These are phyloP conservation scores for Rehmannia glutinosa DNA, from an alignment of 257 asterid genomes.

Conservation along the genomic window DNA sequence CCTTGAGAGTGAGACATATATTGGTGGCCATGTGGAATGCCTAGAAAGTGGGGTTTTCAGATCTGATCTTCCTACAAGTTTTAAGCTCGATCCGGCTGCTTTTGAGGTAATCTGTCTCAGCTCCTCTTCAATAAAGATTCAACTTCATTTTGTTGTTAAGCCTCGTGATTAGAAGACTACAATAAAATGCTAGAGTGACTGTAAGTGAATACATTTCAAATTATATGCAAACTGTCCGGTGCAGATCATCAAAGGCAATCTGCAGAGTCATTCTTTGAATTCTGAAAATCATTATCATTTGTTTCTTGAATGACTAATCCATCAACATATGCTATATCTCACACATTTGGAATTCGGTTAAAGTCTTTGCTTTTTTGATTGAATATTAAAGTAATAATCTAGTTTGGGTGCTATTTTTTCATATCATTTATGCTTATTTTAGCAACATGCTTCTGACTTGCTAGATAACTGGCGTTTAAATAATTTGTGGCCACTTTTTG, in stretches of 20 bases:
- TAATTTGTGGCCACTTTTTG: constrained; percentile 3
- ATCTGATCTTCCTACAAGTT: constrained; percentile 93
- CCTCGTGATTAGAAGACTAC: not conserved
- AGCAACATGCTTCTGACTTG: not conserved
- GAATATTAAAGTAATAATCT: constrained; percentile 1
- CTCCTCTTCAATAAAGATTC: constrained; percentile 7
- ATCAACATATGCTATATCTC: constrained; percentile 8
- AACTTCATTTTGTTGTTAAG: constrained; percentile 11
- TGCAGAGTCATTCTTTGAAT: constrained; percentile 1
- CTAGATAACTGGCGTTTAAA: constrained; percentile 2
- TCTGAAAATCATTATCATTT: constrained; percentile 7
- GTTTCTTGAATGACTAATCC: constrained; percentile 5
- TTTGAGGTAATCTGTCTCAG: constrained; percentile 51
- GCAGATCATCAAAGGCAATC: constrained; percentile 3
- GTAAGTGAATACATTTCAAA: constrained; percentile 1
- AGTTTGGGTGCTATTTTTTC: constrained; percentile 12
- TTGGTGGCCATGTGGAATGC: constrained; percentile 99
- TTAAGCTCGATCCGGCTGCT: constrained; percentile 90
- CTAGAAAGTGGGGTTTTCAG: constrained; percentile 99
- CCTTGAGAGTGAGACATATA: constrained; percentile 97
- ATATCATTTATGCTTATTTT: not conserved
- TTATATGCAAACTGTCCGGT: constrained; percentile 9
- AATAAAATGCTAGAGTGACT: not conserved
- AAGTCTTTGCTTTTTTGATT: not conserved
- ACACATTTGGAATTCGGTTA: constrained; percentile 11